Base-by-base conservation (phyloP, 208 protist species). In the Tritrichomonas musculus region DNA sequence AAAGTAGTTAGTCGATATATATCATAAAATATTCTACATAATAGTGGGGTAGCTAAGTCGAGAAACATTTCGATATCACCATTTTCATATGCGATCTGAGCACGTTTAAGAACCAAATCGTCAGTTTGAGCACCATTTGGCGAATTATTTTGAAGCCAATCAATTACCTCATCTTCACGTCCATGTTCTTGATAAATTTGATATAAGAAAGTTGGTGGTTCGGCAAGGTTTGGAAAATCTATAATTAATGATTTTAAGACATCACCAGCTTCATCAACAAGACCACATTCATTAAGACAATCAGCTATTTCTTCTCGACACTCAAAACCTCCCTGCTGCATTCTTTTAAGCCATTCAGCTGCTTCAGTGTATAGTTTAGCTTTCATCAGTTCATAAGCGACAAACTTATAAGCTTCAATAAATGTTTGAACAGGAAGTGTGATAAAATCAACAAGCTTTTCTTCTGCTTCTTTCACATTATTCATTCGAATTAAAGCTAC, bases 21-120 rank as follows among this genome's bases (percentile, higher is more conserved):
- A 33, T 84, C 73, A 84, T 84, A 84, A 11, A 84, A 53, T 33
- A 84, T 44, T 84, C 73, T 49, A 44, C 73, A 84, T 47, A 84
- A 8, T 53, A 84, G 30, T n/a, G 41, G 33, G 1, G n/a, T 47
- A 9, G 17, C 73, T 11, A 84, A 3, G 3, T 84, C 44, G 5
- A 84, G 25, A n/a, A 84, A 84, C 22, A 53, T 4, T 13, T 49
- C 41, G 53, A 47, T 47, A n/a, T 84, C 73, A 13, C 41, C 36
- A 84, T 84, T 33, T 33, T 33, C 27, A 53, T 84, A 53, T 13
- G 36, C 2, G 11, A 53, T 53, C 25, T 33, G 1, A 13, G 73
- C 73, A n/a, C 36, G 5, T 4, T 84, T 33, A 9, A 84, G 44
- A 49, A 84, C 25, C 4, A 84, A 39, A 9, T 53, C 44, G 36